Evolutionary conservation across 352 stramenopile genomes (phyloP), one percentile per base, ranked within the genome.

Genomic region (Phytophthora ramorum): DNA sequence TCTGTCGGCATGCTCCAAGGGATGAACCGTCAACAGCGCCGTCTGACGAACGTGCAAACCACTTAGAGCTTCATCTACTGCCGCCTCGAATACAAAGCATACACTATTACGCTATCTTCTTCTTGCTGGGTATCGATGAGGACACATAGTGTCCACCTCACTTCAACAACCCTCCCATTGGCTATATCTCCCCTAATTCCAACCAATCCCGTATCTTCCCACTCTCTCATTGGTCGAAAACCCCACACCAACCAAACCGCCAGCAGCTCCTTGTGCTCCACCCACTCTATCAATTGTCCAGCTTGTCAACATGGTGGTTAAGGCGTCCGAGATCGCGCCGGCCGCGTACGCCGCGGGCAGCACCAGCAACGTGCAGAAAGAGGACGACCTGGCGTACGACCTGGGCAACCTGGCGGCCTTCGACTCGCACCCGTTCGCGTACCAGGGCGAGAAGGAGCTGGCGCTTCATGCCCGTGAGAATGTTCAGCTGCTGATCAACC

Each of bases 401-500:
- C 67, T 97, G 51, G 89, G 89, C 59, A 97, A 97, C 71, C 63
- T 98, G 41, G 76, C 85, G 53, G 92, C 87, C 10, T 95, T 95
- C 26, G 89, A 98, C 72, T 95, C 88, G 74, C 90, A 97, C 52
- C 89, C 88, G 58, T 93, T 97, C 72, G 60, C 73, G 41, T 90
- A 83, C 71, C 64, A 82, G 73, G 90, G 78, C 72, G 88, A 97
- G 59, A 97, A 98, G 66, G 83, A 95, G 43, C 73, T 99, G 41
- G 79, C 96, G 4, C 63, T 93, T 37, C 90, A 97, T 63, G 93
- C 96, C 26, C 83, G 81, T 17, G 89, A 97, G 66, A 98, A 98
- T 56, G 95, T 97, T 51, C 93, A 98, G 69, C 86, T 99, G 48
- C 65, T 99, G 47, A 84, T 99, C 60, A 89, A 90, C 74, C 88